A percentile compares a stretch with the other conserved stretches of the same genome.
Evolutionary conservation across 2,329 filamentous ascomycete genomes (phyloP).

Genomic region (Stemphylium beticola): DNA sequence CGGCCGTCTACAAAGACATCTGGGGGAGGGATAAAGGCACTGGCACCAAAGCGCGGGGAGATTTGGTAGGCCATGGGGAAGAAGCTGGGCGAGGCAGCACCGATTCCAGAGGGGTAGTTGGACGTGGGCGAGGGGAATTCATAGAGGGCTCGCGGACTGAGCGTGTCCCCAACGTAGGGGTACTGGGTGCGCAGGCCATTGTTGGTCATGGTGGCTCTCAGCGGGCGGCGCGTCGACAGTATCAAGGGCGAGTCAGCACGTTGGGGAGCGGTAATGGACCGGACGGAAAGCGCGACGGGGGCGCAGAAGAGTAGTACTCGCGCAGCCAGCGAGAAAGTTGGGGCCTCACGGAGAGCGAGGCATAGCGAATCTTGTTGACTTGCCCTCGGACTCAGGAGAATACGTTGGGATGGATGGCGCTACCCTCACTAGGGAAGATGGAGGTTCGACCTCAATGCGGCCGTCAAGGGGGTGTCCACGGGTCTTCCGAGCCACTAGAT

Average conservation of each 20-base stretch:
- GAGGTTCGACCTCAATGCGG: not conserved
- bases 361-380: not conserved
- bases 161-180: constrained; percentile 38
- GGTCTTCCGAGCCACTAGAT: constrained; percentile 4
- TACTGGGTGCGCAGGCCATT: constrained; percentile 46
- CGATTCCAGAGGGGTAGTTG: constrained; percentile 46
- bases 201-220: constrained; percentile 35
- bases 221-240: constrained; percentile 9
- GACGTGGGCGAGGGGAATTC: constrained; percentile 48
- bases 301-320: constrained; percentile 32
- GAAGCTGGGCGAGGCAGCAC: constrained; percentile 42
- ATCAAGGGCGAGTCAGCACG: constrained; percentile 17
- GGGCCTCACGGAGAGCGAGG: constrained; percentile 37
- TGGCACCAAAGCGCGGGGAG: constrained; percentile 45
- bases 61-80: constrained; percentile 47
- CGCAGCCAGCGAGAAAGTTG: constrained; percentile 31
- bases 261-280: constrained; percentile 29
- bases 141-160: constrained; percentile 42
- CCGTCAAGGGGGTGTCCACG: constrained; percentile 17
- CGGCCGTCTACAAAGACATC: constrained; percentile 45
- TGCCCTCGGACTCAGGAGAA: constrained; percentile 4
- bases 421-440: constrained; percentile 20
- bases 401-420: constrained; percentile 2
- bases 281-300: constrained; percentile 29
- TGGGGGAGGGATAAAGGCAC: constrained; percentile 47